Evolutionary conservation across 768 basidiomycete species (phyloP).

Genomic region (Lactifluus volemus): DNA sequence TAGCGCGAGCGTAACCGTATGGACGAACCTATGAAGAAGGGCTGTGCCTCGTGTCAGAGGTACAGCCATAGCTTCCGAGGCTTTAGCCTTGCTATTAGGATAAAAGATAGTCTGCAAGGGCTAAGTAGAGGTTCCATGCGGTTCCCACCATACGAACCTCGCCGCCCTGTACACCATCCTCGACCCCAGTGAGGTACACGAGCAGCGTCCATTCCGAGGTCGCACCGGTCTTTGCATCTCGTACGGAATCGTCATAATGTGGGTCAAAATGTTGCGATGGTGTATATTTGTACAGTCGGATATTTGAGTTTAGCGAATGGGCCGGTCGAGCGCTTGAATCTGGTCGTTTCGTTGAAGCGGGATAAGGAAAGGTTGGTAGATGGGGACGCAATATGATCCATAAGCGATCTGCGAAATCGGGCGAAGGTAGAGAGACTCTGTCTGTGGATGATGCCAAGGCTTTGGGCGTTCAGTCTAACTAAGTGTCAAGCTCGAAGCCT

Average conservation of each 20-base stretch:
- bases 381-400: conserved; percentile 44
- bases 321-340: conserved; percentile 30
- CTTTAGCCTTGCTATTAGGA: conserved; percentile 42
- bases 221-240: conserved; percentile 47
- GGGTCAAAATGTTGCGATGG: conserved; percentile 59
- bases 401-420: conserved; percentile 48
- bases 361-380: conserved; percentile 46
- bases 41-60: conserved; percentile 54
- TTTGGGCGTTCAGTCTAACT: neutral
- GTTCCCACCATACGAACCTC: conserved; percentile 34
- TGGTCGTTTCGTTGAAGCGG: conserved; percentile 26
- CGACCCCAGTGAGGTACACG: conserved; percentile 60
- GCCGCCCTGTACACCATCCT: conserved; percentile 68
- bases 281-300: conserved; percentile 63
- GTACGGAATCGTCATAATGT: conserved; percentile 69
- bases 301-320: conserved; percentile 64
- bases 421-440: conserved; percentile 51
- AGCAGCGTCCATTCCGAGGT: conserved; percentile 74
- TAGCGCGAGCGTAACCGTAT: neutral
- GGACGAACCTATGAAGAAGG: conserved; percentile 52
- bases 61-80: conserved; percentile 39
- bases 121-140: neutral
- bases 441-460: conserved; percentile 30
- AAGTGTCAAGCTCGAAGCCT: conserved; percentile 17
- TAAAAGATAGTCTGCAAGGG: conserved; percentile 58